These are phyloP conservation scores for Chlamydomonas applanata DNA, from an alignment of 139 green algal genomes.

Conservation along the genomic window DNA sequence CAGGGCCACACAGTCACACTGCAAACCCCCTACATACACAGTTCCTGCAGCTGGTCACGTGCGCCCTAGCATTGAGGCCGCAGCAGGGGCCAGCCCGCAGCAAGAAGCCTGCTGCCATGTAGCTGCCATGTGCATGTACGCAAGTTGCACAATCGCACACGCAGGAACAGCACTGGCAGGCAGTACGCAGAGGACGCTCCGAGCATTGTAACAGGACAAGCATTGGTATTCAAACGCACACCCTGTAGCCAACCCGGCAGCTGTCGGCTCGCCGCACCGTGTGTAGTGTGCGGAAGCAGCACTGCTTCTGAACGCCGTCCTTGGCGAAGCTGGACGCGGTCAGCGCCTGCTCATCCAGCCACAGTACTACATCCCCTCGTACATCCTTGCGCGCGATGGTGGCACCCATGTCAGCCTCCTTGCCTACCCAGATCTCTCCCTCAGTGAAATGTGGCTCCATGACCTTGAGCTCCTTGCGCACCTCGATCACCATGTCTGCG, in stretches of 20 bases:
- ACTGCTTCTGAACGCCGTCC: slow-evolving; percentile 29
- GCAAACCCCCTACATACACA: too few species aligned
- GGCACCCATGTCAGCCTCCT: slow-evolving; percentile 41
- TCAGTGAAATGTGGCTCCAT: slow-evolving; percentile 23
- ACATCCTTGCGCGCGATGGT: slow-evolving; percentile 37
- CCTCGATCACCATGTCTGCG: not conserved
- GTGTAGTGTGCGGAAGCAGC: slow-evolving; percentile 33
- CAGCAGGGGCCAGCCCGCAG: too few species aligned
- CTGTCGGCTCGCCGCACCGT: slow-evolving; percentile 21
- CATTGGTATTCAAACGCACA: too few species aligned
- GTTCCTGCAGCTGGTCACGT: too few species aligned
- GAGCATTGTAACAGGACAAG: too few species aligned
- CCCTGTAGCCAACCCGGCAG: not conserved
- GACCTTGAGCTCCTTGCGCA: slow-evolving; percentile 21
- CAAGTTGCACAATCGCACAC: too few species aligned
- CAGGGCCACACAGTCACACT: too few species aligned
- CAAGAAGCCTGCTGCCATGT: too few species aligned
- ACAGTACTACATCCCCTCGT: slow-evolving; percentile 40
- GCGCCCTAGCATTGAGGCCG: too few species aligned
- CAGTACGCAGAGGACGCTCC: too few species aligned
- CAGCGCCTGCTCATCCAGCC: slow-evolving; percentile 38
- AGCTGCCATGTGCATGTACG: too few species aligned
- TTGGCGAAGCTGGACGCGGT: slow-evolving; percentile 38
- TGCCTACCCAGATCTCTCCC: slow-evolving; percentile 54
- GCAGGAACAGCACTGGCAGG: too few species aligned